A percentile compares a stretch with the other conserved stretches of the same genome.
Evolutionary conservation across 2,329 filamentous ascomycete species (phyloP).

Genomic region (Aspergillus ochraceoroseus): DNA sequence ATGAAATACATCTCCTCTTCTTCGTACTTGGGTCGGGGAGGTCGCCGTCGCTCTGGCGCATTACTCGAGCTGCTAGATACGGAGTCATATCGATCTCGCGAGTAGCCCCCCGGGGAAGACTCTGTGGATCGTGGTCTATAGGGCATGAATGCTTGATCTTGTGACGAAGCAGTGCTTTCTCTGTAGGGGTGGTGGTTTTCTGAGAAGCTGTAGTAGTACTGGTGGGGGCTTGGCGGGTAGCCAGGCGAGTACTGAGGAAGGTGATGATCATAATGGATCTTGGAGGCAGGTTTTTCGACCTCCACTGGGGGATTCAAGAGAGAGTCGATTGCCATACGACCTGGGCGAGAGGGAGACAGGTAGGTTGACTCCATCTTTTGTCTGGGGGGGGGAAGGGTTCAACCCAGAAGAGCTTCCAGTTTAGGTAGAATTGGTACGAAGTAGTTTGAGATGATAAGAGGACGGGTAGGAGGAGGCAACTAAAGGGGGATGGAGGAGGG

Average conservation of each 20-base stretch:
- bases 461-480: neutral
- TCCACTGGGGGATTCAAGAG: constrained; percentile 32
- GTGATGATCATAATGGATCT: constrained; percentile 18
- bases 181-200: constrained; percentile 23
- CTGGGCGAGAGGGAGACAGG: constrained; percentile 27
- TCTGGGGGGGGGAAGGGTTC: neutral
- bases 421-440: neutral
- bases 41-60: constrained; percentile 36
- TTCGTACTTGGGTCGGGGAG: constrained; percentile 45
- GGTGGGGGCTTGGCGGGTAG: constrained; percentile 29
- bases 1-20: constrained; percentile 48
- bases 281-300: constrained; percentile 16
- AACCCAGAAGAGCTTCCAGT: neutral
- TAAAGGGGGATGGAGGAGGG: neutral
- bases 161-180: constrained; percentile 13
- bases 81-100: constrained; percentile 40
- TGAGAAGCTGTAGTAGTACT: constrained; percentile 26
- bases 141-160: constrained; percentile 27
- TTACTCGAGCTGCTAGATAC: constrained; percentile 40
- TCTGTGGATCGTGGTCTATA: constrained; percentile 29
- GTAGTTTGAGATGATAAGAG: no score
- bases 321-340: constrained; percentile 34
- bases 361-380: constrained; percentile 15
- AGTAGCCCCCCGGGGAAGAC: constrained; percentile 37
- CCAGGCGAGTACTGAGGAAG: constrained; percentile 28